A percentile compares a stretch with the other conserved stretches of the same genome.
These are phyloP conservation scores for Euphrasia confusa DNA, from an alignment of 257 asterid genomes.

Conservation along the genomic window DNA sequence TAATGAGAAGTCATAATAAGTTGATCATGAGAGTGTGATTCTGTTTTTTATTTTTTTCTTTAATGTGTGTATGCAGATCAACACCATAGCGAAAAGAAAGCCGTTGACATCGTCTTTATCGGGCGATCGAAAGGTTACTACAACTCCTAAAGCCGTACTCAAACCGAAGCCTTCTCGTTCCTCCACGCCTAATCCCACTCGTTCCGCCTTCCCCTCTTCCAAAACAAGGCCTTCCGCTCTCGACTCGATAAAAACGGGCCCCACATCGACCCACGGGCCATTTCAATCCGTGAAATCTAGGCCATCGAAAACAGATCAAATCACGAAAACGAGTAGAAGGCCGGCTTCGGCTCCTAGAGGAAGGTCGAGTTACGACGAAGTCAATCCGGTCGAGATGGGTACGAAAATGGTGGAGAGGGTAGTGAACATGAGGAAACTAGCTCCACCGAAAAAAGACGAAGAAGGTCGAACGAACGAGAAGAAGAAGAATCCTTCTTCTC, in stretches of 20 bases:
- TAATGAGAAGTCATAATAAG: not conserved
- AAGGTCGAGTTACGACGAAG: conserved; percentile 34
- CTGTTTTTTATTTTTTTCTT: not conserved
- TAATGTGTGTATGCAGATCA: too few relatives aligned
- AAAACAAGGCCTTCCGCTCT: conserved; percentile 54
- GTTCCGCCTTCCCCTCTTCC: conserved; percentile 22
- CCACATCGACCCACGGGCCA: conserved; percentile 24
- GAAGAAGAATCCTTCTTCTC: conserved; percentile 45
- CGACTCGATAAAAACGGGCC: conserved; percentile 30
- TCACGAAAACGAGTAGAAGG: conserved; percentile 41
- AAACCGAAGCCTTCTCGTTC: conserved; percentile 43
- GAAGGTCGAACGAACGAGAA: conserved; percentile 25
- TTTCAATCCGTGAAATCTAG: conserved; percentile 36
- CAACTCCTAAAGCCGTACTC: conserved; percentile 33
- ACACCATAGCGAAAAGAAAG: conserved; percentile 24
- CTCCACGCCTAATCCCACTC: conserved; percentile 45
- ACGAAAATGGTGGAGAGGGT: conserved; percentile 85
- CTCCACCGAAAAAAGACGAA: conserved; percentile 68
- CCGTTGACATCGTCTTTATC: conserved; percentile 30
- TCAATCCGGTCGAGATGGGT: conserved; percentile 73
- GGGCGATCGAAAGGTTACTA: conserved; percentile 30
- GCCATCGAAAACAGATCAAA: conserved; percentile 42
- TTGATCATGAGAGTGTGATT: not conserved
- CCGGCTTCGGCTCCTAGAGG: conserved; percentile 66
- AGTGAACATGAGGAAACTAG: conserved; percentile 87